phyloP scores from a whole-genome alignment of 106 monocot genomes.

The Dendrobium catenatum region DNA sequence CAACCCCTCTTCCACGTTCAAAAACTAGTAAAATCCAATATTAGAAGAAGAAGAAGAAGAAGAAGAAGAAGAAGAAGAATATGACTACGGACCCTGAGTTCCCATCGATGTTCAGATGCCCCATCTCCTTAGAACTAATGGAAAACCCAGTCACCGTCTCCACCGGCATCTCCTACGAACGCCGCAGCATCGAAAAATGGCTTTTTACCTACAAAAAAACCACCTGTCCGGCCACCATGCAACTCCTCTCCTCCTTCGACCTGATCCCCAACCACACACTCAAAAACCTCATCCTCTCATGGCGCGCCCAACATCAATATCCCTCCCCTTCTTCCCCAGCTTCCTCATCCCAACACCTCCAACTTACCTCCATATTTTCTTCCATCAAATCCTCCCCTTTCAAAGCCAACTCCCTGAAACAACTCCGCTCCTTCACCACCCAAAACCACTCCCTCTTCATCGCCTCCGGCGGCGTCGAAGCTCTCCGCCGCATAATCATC shows the following conservation, averaged over 20 bases:
- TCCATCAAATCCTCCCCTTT: conserved; percentile 47
- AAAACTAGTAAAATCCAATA: neutral
- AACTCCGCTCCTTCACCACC: conserved; percentile 25
- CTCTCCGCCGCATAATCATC: conserved; percentile 23
- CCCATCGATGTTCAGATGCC: conserved; percentile 64
- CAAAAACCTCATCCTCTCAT: conserved; percentile 45
- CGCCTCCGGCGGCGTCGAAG: conserved; percentile 34
- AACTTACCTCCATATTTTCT: conserved; percentile 25
- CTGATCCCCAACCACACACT: conserved; percentile 63
- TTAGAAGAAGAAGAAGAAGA: neutral
- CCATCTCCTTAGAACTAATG: conserved; percentile 78
- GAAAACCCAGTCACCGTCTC: conserved; percentile 72
- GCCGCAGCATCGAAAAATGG: conserved; percentile 74
- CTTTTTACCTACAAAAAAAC: conserved; percentile 32
- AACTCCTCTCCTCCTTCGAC: conserved; percentile 14
- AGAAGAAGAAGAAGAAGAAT: neutral
- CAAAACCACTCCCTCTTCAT: conserved; percentile 16
- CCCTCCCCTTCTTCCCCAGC: neutral
- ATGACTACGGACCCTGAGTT: neutral
- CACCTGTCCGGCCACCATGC: conserved; percentile 68
- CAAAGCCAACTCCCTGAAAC: conserved; percentile 52
- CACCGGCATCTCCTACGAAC: conserved; percentile 88
- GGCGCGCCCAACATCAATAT: conserved; percentile 27
- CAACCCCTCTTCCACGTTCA: neutral
- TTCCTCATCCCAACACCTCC: conserved; percentile 2